Base-by-base conservation (phyloP, 2,329 filamentous ascomycete species). In the Knufia petricola region DNA sequence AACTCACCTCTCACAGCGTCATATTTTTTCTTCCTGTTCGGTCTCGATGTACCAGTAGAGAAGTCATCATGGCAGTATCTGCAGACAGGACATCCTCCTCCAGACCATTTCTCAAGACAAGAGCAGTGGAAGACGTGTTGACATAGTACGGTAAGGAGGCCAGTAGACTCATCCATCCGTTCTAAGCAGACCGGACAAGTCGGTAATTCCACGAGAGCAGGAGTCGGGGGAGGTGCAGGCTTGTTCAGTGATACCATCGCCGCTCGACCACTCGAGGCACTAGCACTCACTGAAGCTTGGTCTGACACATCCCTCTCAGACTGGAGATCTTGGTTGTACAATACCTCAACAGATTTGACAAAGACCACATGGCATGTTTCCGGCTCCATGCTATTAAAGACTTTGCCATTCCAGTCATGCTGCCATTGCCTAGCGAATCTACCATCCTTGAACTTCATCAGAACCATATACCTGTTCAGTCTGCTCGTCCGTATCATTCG, bases 81-180 rank as follows among this genome's bases (percentile, higher is more conserved):
- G 61, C 92, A 98, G 4, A 98, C 88, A 0, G 92, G 92, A 62
- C 92, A 98, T 3, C 90, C 90, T 21, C 82, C 85, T 3, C 90
- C 89, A 62, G 86, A 87, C 92, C 92, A 98, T 63, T 92, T 96
- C 61, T 95, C 86, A 1, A 98, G 74, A 66, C 92, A 98, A 1
- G 84, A 89, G 63, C 92, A 96, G 64, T 98, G 92, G 63, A 98
- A 98, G 45, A 96, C 87, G 60, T 98, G 92, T 61, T 96, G 90
- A 63, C 92, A 98, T 24, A 94, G 82, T 34, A 96, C 96, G 1
- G 92, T 98, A 62, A 98, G 79, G 2, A 98, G 73, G 0, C 92
- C 92, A 0, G 88, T 94, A 0, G 89, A 95, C 64, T 96, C 90
- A 61, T 98, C 92, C 92, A 98, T 98, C 41, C 90, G 83, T 65